Base-by-base conservation (phyloP, 306 rosid species). In the Vigna radiata region DNA sequence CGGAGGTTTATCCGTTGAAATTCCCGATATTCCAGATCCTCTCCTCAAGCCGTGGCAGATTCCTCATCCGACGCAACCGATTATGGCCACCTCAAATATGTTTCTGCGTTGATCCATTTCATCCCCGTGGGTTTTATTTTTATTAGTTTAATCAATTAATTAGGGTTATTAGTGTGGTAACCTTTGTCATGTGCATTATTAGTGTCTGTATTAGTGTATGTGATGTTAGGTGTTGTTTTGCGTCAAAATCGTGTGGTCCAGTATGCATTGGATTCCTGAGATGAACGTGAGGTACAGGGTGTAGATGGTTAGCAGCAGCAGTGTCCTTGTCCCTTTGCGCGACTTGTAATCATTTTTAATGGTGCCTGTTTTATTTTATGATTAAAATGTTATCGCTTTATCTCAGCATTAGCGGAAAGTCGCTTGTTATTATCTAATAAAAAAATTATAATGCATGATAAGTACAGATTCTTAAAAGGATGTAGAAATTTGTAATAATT, bases 1-100 rank as follows among this genome's bases (percentile, higher is more conserved):
- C 27, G 87, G 89, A 33, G 97, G 97, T 6, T 68, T 89, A 9
- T 70, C 92, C 1, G 76, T 87, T 41, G 95, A 89, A 25, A 89
- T 90, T 25, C 92, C 96, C 1, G 92, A 90, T 83, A 89, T 95
- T 13, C 97, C 91, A 0, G 92, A 92, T 60, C 84, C 94, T 11
- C 81, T 92, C 19, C 79, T 92, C n/a, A 71, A 85, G 64, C 94
- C 97, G 2, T 91, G 97, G 99, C 92, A 88, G 78, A 47, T 85
- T 60, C 68, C 86, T 68, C 68, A 58, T 64, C 86, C 82, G 2
- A 70, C 65, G 10, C 96, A 79, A 67, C 87, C 89, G 3, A 85
- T 87, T 58, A 49, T 77, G 23, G 91, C 91, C 4, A 81, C 90
- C 0, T 83, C 97, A 0, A 88, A 89, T 53, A 77, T 85, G 89